These are phyloP conservation scores for Podospora pseudoanserina DNA, from an alignment of 495 filamentous ascomycete genomes.

Conservation along the genomic window DNA sequence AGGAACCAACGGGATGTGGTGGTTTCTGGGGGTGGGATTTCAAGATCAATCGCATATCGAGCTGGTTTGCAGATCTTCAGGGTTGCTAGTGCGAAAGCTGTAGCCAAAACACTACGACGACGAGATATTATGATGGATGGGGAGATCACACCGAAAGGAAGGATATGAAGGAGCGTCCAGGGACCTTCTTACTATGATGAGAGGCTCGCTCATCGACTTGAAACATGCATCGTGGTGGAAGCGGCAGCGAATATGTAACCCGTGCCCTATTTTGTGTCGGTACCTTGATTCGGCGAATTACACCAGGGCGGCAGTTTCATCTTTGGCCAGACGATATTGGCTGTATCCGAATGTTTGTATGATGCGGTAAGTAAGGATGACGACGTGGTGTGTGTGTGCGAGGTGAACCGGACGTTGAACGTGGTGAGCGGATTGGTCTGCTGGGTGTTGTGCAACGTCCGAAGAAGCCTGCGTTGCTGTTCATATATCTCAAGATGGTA, in stretches of 20 bases:
- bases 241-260: not conserved
- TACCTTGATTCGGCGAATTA: slow-evolving; percentile 1
- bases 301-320: not conserved
- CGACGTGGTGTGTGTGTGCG: not conserved
- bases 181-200: not conserved
- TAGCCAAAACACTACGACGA: not conserved
- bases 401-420: not conserved
- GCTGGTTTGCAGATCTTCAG: not conserved
- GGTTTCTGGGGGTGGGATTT: not conserved
- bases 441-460: slow-evolving; percentile 1
- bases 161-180: not conserved
- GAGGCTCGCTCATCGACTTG: not conserved
- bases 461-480: not conserved
- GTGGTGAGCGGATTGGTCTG: not conserved
- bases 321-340: not conserved
- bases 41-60: not conserved
- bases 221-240: slow-evolving; percentile 1
- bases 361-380: not conserved
- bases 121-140: not conserved
- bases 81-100: not conserved
- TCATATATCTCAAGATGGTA: not conserved
- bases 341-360: slow-evolving; percentile 2
- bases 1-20: not conserved
- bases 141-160: not conserved
- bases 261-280: not conserved